phyloP scores from a whole-genome alignment of 202 grass and related monocot genomes.

The Zoysia matrella region DNA sequence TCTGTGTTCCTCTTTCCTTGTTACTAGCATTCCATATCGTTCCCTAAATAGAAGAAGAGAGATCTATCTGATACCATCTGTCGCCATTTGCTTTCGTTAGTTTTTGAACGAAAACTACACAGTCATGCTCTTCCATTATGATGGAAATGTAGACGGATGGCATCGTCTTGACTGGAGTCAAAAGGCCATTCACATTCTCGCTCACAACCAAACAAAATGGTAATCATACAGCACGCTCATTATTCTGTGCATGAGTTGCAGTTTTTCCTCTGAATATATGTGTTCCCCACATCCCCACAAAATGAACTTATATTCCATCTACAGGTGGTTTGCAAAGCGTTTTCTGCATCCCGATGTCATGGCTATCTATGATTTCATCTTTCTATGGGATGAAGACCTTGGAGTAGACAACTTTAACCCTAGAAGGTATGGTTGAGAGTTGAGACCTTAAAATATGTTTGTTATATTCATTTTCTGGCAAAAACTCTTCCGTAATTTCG shows the following conservation, averaged over 20 bases:
- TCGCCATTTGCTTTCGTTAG: conserved; percentile 43
- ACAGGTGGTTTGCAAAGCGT: conserved; percentile 98
- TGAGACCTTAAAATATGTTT: neutral
- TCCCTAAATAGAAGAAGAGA: neutral
- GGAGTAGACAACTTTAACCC: conserved; percentile 90
- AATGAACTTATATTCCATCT: conserved; percentile 28
- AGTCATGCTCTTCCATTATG: conserved; percentile 96
- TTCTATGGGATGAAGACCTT: conserved; percentile 98
- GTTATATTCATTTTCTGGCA: conserved; percentile 17
- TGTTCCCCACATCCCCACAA: neutral
- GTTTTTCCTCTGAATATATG: too few relatives aligned
- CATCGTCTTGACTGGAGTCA: conserved; percentile 77
- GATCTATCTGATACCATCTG: neutral
- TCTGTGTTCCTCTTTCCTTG: conserved; percentile 22
- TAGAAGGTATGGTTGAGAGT: conserved; percentile 50
- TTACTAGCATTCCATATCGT: neutral
- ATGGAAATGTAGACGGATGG: conserved; percentile 92
- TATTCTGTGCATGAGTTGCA: too few relatives aligned
- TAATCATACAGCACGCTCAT: conserved; percentile 28
- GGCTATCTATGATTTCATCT: conserved; percentile 79
- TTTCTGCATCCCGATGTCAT: conserved; percentile 91
- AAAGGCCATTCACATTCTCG: conserved; percentile 85
- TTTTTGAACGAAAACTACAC: conserved; percentile 82
- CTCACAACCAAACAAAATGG: conserved; percentile 97
- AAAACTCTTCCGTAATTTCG: neutral